Evolutionary conservation across 2,329 filamentous ascomycete genomes (phyloP).

Genomic region (Aspergillus melleus): DNA sequence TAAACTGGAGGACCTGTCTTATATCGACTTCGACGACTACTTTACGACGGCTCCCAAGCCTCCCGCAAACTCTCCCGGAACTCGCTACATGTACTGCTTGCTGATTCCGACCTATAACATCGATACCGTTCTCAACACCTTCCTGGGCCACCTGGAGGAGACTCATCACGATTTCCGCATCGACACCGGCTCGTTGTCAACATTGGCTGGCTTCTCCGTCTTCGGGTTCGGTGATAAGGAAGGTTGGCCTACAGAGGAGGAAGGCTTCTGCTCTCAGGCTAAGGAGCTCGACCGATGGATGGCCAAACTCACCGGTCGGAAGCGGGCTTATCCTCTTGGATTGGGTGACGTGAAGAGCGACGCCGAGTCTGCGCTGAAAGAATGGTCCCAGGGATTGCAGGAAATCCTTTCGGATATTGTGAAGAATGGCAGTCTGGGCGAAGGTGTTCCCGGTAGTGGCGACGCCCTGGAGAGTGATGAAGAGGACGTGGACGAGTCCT

Average conservation of each 20-base stretch:
- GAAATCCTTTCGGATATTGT: constrained; percentile 66
- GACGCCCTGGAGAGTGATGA: constrained; percentile 82
- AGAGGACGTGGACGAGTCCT: constrained; percentile 62
- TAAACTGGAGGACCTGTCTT: constrained; percentile 72
- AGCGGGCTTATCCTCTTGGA: constrained; percentile 84
- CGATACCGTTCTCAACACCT: constrained; percentile 84
- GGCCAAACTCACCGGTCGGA: constrained; percentile 86
- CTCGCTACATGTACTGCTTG: constrained; percentile 77
- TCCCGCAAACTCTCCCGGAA: constrained; percentile 44
- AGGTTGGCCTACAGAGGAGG: constrained; percentile 86
- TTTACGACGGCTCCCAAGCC: constrained; percentile 75
- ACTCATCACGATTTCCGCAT: constrained; percentile 97
- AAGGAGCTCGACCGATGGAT: constrained; percentile 92
- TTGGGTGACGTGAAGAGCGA: constrained; percentile 84
- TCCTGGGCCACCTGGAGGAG: constrained; percentile 83
- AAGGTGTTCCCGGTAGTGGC: constrained; percentile 76
- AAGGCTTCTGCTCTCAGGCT: constrained; percentile 92
- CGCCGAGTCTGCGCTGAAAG: constrained; percentile 63
- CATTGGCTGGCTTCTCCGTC: constrained; percentile 81
- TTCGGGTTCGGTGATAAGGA: constrained; percentile 92
- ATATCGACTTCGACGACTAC: constrained; percentile 90
- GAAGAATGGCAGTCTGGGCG: constrained; percentile 54
- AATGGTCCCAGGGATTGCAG: constrained; percentile 76
- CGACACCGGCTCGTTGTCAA: constrained; percentile 78
- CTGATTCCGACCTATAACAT: constrained; percentile 93